A percentile compares a stretch with the other conserved stretches of the same genome.
Evolutionary conservation across 2,329 filamentous ascomycete genomes (phyloP).

Genomic region (Phyllosticta citrichinensis): DNA sequence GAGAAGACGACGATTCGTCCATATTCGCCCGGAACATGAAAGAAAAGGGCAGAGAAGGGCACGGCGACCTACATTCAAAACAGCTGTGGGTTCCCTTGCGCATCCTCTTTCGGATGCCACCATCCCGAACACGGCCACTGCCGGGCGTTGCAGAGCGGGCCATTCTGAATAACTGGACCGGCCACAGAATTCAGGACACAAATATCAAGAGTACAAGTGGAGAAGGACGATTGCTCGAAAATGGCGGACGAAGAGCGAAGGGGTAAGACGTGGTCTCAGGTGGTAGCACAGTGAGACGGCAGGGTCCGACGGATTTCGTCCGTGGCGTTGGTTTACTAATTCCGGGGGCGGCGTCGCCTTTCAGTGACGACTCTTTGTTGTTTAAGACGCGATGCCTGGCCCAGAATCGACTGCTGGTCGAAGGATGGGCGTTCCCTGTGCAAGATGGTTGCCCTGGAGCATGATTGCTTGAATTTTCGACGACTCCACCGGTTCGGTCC

Average conservation of each 20-base stretch:
- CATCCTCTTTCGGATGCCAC: slow-evolving; percentile 30
- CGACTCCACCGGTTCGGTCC: not conserved
- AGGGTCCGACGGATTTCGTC: not conserved
- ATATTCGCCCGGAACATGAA: not conserved
- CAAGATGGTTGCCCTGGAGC: not conserved
- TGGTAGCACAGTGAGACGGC: not conserved
- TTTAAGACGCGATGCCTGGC: not conserved
- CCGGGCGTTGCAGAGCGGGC: slow-evolving; percentile 7
- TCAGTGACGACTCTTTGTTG: not conserved
- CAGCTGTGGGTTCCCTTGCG: slow-evolving; percentile 35
- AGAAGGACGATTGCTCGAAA: not conserved
- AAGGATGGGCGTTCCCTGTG: not conserved
- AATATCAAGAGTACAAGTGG: not conserved
- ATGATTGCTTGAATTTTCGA: not conserved
- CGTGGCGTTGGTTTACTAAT: not conserved
- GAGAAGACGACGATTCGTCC: not conserved
- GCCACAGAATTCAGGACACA: not conserved
- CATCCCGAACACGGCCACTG: slow-evolving; percentile 14
- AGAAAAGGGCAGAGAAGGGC: not conserved
- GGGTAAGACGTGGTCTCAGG: not conserved
- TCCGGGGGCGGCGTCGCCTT: not conserved
- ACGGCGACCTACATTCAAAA: slow-evolving; percentile 31
- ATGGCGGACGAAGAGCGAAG: not conserved
- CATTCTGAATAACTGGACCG: not conserved
- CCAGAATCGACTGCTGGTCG: not conserved